Evolutionary conservation across 129 eudicot species (phyloP).

Genomic region (Mikania micrantha): DNA sequence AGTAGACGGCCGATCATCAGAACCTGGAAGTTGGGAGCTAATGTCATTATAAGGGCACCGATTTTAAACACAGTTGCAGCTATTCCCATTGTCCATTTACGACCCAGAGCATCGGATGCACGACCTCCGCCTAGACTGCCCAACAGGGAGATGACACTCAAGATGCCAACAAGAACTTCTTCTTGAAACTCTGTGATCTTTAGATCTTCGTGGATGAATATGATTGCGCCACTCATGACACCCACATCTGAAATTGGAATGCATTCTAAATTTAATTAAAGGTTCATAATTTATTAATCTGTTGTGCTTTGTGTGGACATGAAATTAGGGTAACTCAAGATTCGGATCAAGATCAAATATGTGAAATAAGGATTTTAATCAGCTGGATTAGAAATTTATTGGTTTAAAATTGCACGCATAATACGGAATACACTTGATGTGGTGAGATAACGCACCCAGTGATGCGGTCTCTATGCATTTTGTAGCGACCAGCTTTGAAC

Average conservation of each 20-base stretch:
- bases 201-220: constrained; percentile 70
- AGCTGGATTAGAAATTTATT: too few species aligned
- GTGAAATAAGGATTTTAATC: too few species aligned
- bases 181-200: constrained; percentile 71
- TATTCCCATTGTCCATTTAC: constrained; percentile 92
- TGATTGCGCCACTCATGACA: constrained; percentile 89
- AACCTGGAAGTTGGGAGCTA: constrained; percentile 54
- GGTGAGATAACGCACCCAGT: too few species aligned
- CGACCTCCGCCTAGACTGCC: constrained; percentile 81
- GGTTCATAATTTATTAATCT: too few species aligned
- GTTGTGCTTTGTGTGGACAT: too few species aligned
- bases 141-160: constrained; percentile 68
- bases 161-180: constrained; percentile 66
- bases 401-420: too few species aligned
- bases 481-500: too few species aligned
- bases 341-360: too few species aligned
- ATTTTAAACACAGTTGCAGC: constrained; percentile 64
- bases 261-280: background rate
- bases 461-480: too few species aligned
- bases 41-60: constrained; percentile 73
- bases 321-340: too few species aligned
- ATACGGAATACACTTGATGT: too few species aligned
- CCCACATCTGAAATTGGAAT: constrained; percentile 58
- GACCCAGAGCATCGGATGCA: constrained; percentile 73
- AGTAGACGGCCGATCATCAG: constrained; percentile 60